These are phyloP conservation scores for Kokia cookei DNA, from an alignment of 441 rosid species.

Conservation along the genomic window DNA sequence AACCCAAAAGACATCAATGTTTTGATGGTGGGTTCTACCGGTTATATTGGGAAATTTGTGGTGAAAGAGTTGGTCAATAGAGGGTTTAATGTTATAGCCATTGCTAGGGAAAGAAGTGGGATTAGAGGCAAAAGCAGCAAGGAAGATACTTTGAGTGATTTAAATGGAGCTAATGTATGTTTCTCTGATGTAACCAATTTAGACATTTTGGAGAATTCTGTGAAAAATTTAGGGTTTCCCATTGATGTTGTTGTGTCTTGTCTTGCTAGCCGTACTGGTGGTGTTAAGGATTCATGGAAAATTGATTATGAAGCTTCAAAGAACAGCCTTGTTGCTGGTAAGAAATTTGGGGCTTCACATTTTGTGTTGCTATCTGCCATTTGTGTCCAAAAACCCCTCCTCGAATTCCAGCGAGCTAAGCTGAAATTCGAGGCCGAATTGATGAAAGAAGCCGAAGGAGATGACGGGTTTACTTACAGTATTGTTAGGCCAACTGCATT, in stretches of 20 bases:
- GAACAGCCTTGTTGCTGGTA: conserved; percentile 82
- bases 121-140: conserved; percentile 53
- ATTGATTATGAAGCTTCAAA: conserved; percentile 86
- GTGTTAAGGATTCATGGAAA: conserved; percentile 86
- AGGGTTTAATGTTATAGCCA: conserved; percentile 77
- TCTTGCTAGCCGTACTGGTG: conserved; percentile 84
- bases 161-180: conserved; percentile 65
- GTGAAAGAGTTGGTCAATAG: conserved; percentile 64
- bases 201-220: conserved; percentile 44
- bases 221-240: conserved; percentile 36
- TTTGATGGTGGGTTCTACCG: conserved; percentile 82
- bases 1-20: conserved; percentile 54
- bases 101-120: conserved; percentile 83
- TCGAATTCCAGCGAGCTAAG: conserved; percentile 78
- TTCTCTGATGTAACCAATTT: conserved; percentile 78
- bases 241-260: conserved; percentile 86
- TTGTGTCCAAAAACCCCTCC: conserved; percentile 78
- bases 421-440: conserved; percentile 72
- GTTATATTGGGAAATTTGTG: conserved; percentile 84
- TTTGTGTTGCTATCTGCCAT: conserved; percentile 82
- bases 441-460: conserved; percentile 35
- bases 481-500: conserved; percentile 92
- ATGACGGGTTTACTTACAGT: conserved; percentile 50
- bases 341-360: conserved; percentile 65
- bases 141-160: conserved; percentile 50